Base-by-base conservation (phyloP, 345 rosid species). In the Combretum micranthum region DNA sequence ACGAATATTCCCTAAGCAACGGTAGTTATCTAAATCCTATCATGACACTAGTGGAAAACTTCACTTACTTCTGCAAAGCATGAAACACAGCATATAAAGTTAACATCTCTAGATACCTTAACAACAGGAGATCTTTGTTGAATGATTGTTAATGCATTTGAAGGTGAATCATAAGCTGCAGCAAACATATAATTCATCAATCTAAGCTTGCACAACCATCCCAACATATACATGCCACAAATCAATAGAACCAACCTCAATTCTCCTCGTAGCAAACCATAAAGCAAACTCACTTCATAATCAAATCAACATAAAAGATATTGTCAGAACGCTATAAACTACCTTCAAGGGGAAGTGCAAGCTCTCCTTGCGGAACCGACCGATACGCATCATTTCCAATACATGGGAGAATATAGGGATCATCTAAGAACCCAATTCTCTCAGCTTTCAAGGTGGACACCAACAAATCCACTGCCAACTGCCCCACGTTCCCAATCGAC, bases 401-500 rank as follows among this genome's bases (percentile, higher is more conserved):
- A 55, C 94, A 93, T 11, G 99, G 97, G 56, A 93, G 90, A 60
- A 85, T 69, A 69, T 68, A 62, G 1, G 75, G 85, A 61, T 87
- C 94, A 55, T 93, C 95, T 23, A 93, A 74, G 74, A 79, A 87
- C 42, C 96, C 92, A 52, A 85, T 58, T 66, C 83, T 79, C 67
- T 83, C 85, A 0, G 90, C 99, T 51, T 59, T 69, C 18, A 64
- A 77, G 1, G 94, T 80, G 12, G 97, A 83, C n/a, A 93, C 83
- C 64, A 93, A 60, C 44, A 89, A 74, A 81, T 93, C 99, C 63
- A 83, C 79, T 1, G 94, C 96, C 11, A 93, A 77, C 73, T 93
- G 94, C 45, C 96, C 97, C 47, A 87, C 97, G 64, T 89, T 93
- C 61, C 99, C 97, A 42, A 85, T 82, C 45, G 95, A 93, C 55